phyloP scores from a whole-genome alignment of 2,329 filamentous ascomycete species.

The Colletotrichum sp. region DNA sequence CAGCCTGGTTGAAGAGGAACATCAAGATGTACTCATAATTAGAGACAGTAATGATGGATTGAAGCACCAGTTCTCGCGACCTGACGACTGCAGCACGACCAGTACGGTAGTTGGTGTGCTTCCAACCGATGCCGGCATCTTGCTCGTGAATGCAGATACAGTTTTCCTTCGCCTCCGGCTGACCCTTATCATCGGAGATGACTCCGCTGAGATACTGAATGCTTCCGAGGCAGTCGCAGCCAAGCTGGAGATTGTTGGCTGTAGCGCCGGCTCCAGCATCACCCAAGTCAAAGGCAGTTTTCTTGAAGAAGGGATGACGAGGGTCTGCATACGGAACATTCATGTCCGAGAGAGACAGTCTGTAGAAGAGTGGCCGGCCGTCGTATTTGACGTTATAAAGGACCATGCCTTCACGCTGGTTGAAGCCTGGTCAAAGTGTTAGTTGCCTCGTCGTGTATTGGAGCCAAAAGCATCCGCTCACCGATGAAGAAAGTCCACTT shows the following conservation, averaged over 20 bases:
- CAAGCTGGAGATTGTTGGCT: constrained; percentile 70
- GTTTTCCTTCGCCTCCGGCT: constrained; percentile 58
- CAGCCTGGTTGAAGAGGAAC: constrained; percentile 68
- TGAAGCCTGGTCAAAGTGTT: constrained; percentile 46
- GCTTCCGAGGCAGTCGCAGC: constrained; percentile 72
- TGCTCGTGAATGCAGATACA: constrained; percentile 74
- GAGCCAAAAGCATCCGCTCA: neutral
- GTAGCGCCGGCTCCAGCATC: constrained; percentile 68
- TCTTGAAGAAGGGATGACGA: constrained; percentile 64
- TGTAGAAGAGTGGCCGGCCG: constrained; percentile 60
- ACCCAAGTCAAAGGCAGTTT: constrained; percentile 73
- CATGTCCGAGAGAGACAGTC: constrained; percentile 64
- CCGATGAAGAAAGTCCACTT: constrained; percentile 61
- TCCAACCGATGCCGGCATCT: constrained; percentile 73
- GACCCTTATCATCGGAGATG: constrained; percentile 57
- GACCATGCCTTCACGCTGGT: constrained; percentile 62
- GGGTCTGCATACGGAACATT: constrained; percentile 70
- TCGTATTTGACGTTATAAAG: constrained; percentile 66
- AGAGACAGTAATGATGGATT: constrained; percentile 71
- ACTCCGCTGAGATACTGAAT: constrained; percentile 63
- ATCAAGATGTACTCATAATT: constrained; percentile 76
- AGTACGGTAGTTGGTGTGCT: constrained; percentile 73
- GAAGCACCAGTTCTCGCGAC: constrained; percentile 66
- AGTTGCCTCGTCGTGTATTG: neutral
- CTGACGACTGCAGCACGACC: constrained; percentile 65